Evolutionary conservation across 164 flowering plant species (phyloP), one percentile per base, ranked within the genome.

Genomic region (Piper betle): DNA sequence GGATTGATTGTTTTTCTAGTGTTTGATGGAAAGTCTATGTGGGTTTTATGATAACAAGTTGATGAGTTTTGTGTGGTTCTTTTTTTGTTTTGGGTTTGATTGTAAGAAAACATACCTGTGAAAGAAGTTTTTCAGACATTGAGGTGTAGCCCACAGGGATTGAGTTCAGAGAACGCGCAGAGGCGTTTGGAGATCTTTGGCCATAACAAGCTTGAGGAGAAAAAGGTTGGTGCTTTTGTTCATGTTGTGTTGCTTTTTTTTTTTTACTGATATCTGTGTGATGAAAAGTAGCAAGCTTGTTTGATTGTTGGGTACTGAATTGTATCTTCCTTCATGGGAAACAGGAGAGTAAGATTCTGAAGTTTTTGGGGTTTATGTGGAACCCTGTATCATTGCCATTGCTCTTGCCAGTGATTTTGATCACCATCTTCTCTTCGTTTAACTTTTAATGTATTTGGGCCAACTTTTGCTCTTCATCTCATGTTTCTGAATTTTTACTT

Each of bases 351-450:
- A 91, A 91, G 67, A 57, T 91, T 53, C 75, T 91, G 73, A 91
- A 91, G 75, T 88, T 88, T 63, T 69, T 91, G 60, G 91, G 95
- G 61, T 88, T 91, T 70, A 91, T 91, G 96, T 87, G 96, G 95
- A 91, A 91, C 64, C 96, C 73, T 91, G 3, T 91, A 79, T 88
- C 59, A 91, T 91, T 94, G 94, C 96, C 6, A 91, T 91, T 71
- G 91, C 88, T 0, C 87, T 91, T 37, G 94, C 96, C 6, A 88
- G 88, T 75, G 96, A 46, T 46, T 10, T 5, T 12, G 15, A 10
- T 9, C 12, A 39, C 39, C 19, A 11, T 54, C 33, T 63, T n/a
- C 3, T 39, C 16, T 42, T 55, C 33, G 6, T 55, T 61, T 25
- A 33, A 1, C 39, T 33, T 25, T 50, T 61, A 15, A 9, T 20